Evolutionary conservation across 495 filamentous ascomycete genomes (phyloP), one percentile per base, ranked within the genome.

Genomic region (Beverwykella pulmonaria): DNA sequence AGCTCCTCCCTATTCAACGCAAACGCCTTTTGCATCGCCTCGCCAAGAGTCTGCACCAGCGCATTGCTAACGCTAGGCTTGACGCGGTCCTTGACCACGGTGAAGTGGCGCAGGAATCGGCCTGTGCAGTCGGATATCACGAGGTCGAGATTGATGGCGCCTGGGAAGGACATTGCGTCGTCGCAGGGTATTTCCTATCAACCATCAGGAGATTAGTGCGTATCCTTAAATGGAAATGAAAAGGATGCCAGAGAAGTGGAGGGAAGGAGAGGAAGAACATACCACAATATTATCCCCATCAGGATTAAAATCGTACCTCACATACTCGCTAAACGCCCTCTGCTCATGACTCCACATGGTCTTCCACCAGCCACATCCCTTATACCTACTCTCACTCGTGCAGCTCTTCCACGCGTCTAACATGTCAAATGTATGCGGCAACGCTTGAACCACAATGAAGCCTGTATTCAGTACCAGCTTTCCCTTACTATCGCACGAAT

Each of bases 301-400:
- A 8, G 50, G 50, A 15, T 56, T 56, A 22, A 46, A 64, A n/a
- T 68, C 58, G 62, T 79, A 79, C 10, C 78, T 73, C n/a, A 77
- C 47, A 53, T 73, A 75, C 32, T 74, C 71, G 12, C 68, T 65
- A 63, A 78, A 78, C 0, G 75, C 78, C 23, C 63, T 68, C 61
- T 80, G 78, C 64, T 79, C 78, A 52, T 80, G 75, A 53, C 72
- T 65, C 74, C 75, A 74, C 27, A 69, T 32, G 20, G 63, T 41
- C 50, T 68, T 71, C 72, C 72, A 79, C 9, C 64, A 52, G 2
- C 54, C 63, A 66, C 77, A 80, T n/a, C 65, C 70, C 7, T 67
- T 63, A 58, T 76, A 77, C 39, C 66, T 34, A 14, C 46, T 60
- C 20, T 76, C 74, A 23, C 30, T 65, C 0, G 74, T 67, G 63